Percentiles rank a stretch among this genome's conserved stretches.
Evolutionary conservation across 139 green algal genomes (phyloP).

Genomic region (Ulvella scutata): DNA sequence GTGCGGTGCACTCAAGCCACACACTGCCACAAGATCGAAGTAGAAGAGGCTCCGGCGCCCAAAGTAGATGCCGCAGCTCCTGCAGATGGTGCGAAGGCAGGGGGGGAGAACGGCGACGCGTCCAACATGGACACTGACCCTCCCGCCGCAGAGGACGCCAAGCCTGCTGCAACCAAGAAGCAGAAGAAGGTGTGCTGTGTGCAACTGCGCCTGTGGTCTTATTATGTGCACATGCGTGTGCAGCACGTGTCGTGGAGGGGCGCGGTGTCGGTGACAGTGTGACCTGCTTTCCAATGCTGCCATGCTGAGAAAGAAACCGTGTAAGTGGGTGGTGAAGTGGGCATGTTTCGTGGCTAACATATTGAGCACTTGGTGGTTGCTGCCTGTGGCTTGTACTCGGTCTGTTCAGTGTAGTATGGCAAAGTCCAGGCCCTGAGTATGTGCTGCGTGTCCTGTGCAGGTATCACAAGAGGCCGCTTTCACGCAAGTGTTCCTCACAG

Average conservation of each 20-base stretch:
- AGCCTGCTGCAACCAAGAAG: neutral
- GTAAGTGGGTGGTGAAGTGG: too few relatives aligned
- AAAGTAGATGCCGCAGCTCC: neutral
- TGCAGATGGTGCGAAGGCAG: neutral
- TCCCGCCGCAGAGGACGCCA: neutral
- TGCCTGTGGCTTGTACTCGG: too few relatives aligned
- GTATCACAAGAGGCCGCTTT: neutral
- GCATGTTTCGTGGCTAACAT: too few relatives aligned
- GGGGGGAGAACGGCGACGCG: neutral
- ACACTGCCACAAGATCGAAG: neutral
- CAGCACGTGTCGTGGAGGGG: too few relatives aligned
- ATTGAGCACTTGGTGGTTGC: too few relatives aligned
- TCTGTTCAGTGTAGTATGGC: too few relatives aligned
- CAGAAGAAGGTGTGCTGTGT: neutral
- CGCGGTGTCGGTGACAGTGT: too few relatives aligned
- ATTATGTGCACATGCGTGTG: too few relatives aligned
- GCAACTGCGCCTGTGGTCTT: too few relatives aligned
- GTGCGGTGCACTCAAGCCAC: neutral
- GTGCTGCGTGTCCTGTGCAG: neutral
- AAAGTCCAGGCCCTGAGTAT: too few relatives aligned
- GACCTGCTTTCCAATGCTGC: too few relatives aligned
- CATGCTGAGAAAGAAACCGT: too few relatives aligned
- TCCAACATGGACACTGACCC: neutral
- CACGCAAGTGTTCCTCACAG: neutral
- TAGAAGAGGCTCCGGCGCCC: conserved; percentile 5